A percentile compares a stretch with the other conserved stretches of the same genome.
Evolutionary conservation across 2,329 filamentous ascomycete genomes (phyloP).

Genomic region (Xylariaceae sp.): DNA sequence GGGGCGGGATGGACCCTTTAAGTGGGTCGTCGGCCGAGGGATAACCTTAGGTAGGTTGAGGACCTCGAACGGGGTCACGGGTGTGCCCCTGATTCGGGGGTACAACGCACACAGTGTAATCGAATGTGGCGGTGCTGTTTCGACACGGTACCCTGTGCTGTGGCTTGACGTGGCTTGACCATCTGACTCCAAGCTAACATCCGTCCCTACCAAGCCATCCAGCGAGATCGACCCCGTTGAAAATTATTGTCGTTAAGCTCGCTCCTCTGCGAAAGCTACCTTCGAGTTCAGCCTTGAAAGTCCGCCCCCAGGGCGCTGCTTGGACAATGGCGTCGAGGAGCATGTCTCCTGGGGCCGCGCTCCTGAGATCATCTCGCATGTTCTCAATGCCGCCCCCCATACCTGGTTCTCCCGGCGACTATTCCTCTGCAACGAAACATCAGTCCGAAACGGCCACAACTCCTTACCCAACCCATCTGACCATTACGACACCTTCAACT

Average conservation of each 20-base stretch:
- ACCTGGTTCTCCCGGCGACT: slow-evolving; percentile 53
- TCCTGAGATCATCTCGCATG: slow-evolving; percentile 82
- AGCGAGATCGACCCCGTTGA: slow-evolving; percentile 9
- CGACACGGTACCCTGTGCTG: not conserved
- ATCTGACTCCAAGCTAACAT: not conserved
- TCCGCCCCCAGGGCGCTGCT: slow-evolving; percentile 17
- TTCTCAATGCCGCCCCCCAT: slow-evolving; percentile 82
- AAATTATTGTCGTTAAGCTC: slow-evolving; percentile 15
- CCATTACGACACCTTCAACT: slow-evolving; percentile 70
- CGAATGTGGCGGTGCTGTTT: not conserved
- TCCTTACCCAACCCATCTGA: slow-evolving; percentile 74
- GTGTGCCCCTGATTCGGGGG: not conserved
- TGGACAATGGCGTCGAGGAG: slow-evolving; percentile 29
- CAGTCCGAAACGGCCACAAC: slow-evolving; percentile 68
- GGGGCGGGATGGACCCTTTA: no score
- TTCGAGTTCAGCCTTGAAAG: slow-evolving; percentile 4
- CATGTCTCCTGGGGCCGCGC: slow-evolving; percentile 59
- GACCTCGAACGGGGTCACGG: no score
- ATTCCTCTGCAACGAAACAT: slow-evolving; percentile 44
- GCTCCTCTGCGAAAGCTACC: not conserved
- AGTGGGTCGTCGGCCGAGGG: no score
- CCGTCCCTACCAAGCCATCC: not conserved
- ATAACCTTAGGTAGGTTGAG: no score
- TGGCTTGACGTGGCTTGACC: slow-evolving; percentile 11
- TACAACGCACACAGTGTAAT: not conserved